Conservation (phyloP, 2,329 filamentous ascomycete genomes). For the Saccharata proteae region DNA sequence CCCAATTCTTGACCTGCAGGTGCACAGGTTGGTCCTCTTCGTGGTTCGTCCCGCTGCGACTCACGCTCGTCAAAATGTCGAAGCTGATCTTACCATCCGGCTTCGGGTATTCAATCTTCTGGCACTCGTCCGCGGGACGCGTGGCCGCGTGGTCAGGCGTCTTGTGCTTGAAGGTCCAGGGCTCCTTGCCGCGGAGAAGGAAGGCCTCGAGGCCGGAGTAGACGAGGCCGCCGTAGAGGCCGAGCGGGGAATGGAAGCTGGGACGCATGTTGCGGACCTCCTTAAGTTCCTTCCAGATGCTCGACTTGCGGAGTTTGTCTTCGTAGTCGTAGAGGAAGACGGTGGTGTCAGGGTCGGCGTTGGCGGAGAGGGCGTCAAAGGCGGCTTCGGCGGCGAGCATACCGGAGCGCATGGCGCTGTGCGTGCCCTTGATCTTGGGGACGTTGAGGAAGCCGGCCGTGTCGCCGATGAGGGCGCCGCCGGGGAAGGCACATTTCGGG, state of each 20-base stretch:
- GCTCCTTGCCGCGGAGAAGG: conserved; percentile 68
- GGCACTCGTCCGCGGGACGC: conserved; percentile 62
- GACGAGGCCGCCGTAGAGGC: conserved; percentile 76
- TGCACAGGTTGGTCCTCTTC: conserved; percentile 98
- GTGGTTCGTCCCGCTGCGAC: conserved; percentile 91
- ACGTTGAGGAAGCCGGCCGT: conserved; percentile 95
- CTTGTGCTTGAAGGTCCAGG: conserved; percentile 88
- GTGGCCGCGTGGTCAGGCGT: conserved; percentile 67
- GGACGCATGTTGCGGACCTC: conserved; percentile 96
- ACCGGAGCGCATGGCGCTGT: conserved; percentile 94
- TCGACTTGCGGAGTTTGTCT: conserved; percentile 69
- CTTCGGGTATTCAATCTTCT: conserved; percentile 93
- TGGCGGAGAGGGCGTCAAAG: conserved; percentile 55
- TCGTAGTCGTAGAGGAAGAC: conserved; percentile 95
- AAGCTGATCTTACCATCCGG: conserved; percentile 92
- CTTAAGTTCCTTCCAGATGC: conserved; percentile 88
- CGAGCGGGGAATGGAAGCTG: conserved; percentile 79
- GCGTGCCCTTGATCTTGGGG: conserved; percentile 96
- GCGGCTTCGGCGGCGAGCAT: conserved; percentile 93
- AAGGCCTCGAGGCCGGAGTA: conserved; percentile 93
- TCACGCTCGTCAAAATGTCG: conserved; percentile 91
- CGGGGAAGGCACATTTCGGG: conserved; percentile 91
- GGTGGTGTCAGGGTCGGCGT: conserved; percentile 39
- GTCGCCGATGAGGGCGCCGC: conserved; percentile 89
- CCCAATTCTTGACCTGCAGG: conserved; percentile 90